Conservation (phyloP, 495 filamentous ascomycete species). For the Venustampulla echinocandica region DNA sequence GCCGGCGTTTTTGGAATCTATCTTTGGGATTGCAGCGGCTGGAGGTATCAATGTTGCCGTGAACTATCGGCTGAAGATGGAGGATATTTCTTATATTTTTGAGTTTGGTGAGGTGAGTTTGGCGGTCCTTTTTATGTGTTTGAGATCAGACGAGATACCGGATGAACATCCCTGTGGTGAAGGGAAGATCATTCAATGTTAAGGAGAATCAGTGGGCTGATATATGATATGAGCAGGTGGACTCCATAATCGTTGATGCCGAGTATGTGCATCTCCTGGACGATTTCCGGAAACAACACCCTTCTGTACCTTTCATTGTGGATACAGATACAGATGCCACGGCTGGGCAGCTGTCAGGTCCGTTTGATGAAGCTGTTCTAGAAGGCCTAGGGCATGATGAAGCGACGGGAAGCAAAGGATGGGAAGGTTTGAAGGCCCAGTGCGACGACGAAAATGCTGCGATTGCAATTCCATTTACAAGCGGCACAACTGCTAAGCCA, state of each 20-base stretch:
- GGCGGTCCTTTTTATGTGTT: not conserved
- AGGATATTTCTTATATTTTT: constrained; percentile 88
- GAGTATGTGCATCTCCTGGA: constrained; percentile 68
- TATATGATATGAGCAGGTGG: too few relatives aligned
- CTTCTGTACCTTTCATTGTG: constrained; percentile 58
- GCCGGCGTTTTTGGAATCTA: constrained; percentile 82
- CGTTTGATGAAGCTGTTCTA: constrained; percentile 74
- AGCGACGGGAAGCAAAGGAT: constrained; percentile 54
- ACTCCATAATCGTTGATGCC: constrained; percentile 77
- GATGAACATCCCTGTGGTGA: too few relatives aligned
- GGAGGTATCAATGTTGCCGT: constrained; percentile 73
- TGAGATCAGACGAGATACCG: too few relatives aligned
- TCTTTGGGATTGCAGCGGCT: constrained; percentile 83
- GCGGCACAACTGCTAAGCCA: constrained; percentile 82
- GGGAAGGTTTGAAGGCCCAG: constrained; percentile 65
- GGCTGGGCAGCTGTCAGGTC: constrained; percentile 60
- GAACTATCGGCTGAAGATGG: constrained; percentile 84
- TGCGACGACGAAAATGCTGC: constrained; percentile 64
- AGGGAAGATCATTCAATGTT: too few relatives aligned
- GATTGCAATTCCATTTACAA: constrained; percentile 85
- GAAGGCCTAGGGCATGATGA: constrained; percentile 69
- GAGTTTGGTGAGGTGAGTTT: constrained; percentile 37
- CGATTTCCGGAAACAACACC: constrained; percentile 47
- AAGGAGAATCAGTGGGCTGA: too few relatives aligned
- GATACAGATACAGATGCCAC: constrained; percentile 80